Evolutionary conservation across 768 basidiomycete genomes (phyloP), one percentile per base, ranked within the genome.

Genomic region (Rhizopogon rudus): DNA sequence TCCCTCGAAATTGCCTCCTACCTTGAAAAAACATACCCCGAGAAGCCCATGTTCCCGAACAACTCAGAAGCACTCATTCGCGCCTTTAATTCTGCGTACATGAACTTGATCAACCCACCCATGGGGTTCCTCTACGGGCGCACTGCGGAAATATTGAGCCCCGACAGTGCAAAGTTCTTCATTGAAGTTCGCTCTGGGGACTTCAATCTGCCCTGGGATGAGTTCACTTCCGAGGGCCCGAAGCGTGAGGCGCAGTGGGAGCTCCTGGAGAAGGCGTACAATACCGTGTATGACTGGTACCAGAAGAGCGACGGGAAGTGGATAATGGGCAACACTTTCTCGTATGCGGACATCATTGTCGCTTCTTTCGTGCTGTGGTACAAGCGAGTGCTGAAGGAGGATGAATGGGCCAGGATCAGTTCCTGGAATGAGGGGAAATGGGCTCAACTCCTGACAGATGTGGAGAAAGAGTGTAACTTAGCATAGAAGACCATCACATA

Each of bases 141-240:
- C n/a, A 22, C 58, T 1, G 58, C 62, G 13, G 45, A 62, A 13
- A 57, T 68, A 40, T 57, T 81, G 54, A 71, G 66, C 29, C 64
- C 69, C 4, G 58, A 54, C 39, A 78, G 76, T 54, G 55, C 57
- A 40, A 68, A 63, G 29, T 74, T 73, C 61, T 82, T 77, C 58
- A 60, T 72, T 17, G 45, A 54, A 20, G 75, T 72, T 5, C 63
- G 75, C 35, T 68, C 72, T 53, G 53, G 13, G 2, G n/a, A 8
- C 2, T 65, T 73, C 44, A 75, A 74, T 5, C 65, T 57, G 41
- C 62, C 64, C 13, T 56, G 82, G 50, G 76, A 78, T 25, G 70
- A 77, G 31, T 57, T 78, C 31, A 64, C 65, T 6, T 73, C 75
- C 0, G 66, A 63, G 43, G 72, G 73, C 5, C 70, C 73, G 10